phyloP scores from a whole-genome alignment of 108 stramenopile species.

The Phaeodactylum tricornutum region DNA sequence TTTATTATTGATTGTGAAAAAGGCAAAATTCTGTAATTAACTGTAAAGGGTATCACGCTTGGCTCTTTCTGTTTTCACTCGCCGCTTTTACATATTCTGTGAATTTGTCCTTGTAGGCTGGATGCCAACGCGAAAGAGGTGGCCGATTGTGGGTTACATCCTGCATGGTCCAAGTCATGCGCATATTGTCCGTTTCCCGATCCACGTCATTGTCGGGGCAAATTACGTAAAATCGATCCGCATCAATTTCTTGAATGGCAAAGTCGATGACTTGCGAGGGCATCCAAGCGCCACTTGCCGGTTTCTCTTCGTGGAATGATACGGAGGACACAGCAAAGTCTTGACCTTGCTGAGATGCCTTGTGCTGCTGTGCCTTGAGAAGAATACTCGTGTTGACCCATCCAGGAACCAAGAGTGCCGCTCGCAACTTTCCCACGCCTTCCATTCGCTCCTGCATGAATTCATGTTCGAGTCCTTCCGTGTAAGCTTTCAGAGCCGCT shows the following conservation, averaged over 20 bases:
- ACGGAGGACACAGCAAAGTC: conserved; percentile 19
- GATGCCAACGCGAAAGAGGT: conserved; percentile 45
- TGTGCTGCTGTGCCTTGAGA: conserved; percentile 20
- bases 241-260: conserved; percentile 30
- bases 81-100: not conserved
- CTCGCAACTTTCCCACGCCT: conserved; percentile 17
- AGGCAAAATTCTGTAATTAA: too few relatives aligned
- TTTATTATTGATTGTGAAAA: too few relatives aligned
- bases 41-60: too few relatives aligned
- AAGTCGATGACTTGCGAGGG: conserved; percentile 45
- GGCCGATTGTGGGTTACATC: conserved; percentile 37
- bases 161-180: conserved; percentile 55
- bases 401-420: conserved; percentile 38
- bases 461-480: conserved; percentile 48
- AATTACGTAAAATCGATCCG: conserved; percentile 33
- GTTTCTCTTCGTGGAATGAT: conserved; percentile 44
- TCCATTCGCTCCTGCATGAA: conserved; percentile 17
- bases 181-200: conserved; percentile 37
- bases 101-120: conserved; percentile 31
- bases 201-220: conserved; percentile 63
- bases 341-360: conserved; percentile 15
- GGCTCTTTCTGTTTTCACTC: too few relatives aligned
- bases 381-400: conserved; percentile 52
- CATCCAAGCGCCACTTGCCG: conserved; percentile 48
- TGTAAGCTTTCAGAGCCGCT: conserved; percentile 46